phyloP scores from a whole-genome alignment of 176 grass and related monocot genomes.

The Lolium rigidum region DNA sequence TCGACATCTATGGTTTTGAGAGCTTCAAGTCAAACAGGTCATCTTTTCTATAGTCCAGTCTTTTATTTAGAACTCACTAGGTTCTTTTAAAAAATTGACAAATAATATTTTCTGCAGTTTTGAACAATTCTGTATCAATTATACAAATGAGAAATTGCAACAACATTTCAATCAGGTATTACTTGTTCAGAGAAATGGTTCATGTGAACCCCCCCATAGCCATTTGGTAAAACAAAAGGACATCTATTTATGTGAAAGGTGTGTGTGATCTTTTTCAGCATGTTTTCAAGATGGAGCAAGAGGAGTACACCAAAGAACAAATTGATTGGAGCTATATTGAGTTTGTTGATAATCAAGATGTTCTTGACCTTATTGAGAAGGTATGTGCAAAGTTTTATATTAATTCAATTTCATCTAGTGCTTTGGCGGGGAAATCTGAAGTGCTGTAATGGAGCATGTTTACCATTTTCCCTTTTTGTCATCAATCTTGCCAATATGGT shows the following conservation, averaged over 20 bases:
- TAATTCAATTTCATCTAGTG: conserved; percentile 17
- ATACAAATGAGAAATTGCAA: conserved; percentile 98
- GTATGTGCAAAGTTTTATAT: conserved; percentile 48
- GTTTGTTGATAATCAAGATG: conserved; percentile 99
- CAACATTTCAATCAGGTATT: conserved; percentile 99
- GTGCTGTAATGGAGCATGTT: not conserved
- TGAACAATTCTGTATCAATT: conserved; percentile 99
- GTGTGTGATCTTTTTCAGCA: conserved; percentile 73
- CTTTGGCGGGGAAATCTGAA: not conserved
- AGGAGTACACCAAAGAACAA: conserved; percentile 99
- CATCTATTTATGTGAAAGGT: conserved; percentile 43
- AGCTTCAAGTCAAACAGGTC: conserved; percentile 98
- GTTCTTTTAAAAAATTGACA: conserved; percentile 28
- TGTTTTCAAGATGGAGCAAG: conserved; percentile 99
- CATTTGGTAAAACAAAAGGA: conserved; percentile 36
- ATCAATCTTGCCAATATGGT: conserved; percentile 9
- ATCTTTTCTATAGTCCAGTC: conserved; percentile 5
- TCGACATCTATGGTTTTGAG: conserved; percentile 99
- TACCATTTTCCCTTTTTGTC: conserved; percentile 2
- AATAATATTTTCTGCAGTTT: conserved; percentile 63
- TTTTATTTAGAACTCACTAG: conserved; percentile 21
- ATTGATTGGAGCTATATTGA: conserved; percentile 99
- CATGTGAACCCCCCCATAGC: conserved; percentile 22
- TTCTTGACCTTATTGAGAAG: conserved; percentile 99
- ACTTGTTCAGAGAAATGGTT: conserved; percentile 45